These are phyloP conservation scores for Claviceps africana DNA, from an alignment of 2,329 filamentous ascomycete genomes.

Conservation along the genomic window DNA sequence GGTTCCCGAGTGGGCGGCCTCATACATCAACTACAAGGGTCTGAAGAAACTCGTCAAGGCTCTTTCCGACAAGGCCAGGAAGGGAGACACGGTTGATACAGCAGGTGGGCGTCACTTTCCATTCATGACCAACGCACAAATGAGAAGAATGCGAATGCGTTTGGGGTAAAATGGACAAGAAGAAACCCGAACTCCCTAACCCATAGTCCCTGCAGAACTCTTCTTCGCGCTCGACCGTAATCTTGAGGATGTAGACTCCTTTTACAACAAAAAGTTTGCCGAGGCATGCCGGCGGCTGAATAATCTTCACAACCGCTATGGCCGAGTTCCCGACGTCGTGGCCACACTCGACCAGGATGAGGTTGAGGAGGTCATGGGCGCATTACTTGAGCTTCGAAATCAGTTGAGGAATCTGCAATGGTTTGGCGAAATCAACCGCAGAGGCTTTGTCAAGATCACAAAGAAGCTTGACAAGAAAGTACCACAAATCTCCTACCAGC, in stretches of 20 bases:
- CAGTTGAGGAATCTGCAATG: slow-evolving; percentile 86
- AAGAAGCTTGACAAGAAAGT: slow-evolving; percentile 98
- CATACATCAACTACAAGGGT: slow-evolving; percentile 80
- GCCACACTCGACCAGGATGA: slow-evolving; percentile 75
- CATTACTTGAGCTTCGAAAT: slow-evolving; percentile 73
- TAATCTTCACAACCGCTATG: slow-evolving; percentile 78
- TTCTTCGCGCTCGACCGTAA: slow-evolving; percentile 95
- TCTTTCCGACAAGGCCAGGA: slow-evolving; percentile 48
- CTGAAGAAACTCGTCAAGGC: slow-evolving; percentile 93
- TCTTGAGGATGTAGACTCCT: slow-evolving; percentile 88
- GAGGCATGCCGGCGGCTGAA: slow-evolving; percentile 75
- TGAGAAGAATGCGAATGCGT: slow-evolving; percentile 6
- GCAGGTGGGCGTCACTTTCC: slow-evolving; percentile 54
- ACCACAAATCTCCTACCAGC: slow-evolving; percentile 58
- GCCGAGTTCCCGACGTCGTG: slow-evolving; percentile 52
- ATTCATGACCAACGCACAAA: slow-evolving; percentile 7
- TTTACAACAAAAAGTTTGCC: slow-evolving; percentile 91
- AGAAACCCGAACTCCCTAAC: slow-evolving; percentile 18
- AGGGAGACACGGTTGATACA: slow-evolving; percentile 68
- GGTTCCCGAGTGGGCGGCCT: slow-evolving; percentile 73
- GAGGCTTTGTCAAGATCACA: slow-evolving; percentile 94
- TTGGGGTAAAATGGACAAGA: too few relatives aligned
- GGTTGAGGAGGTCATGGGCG: slow-evolving; percentile 78
- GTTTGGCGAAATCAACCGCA: slow-evolving; percentile 94
- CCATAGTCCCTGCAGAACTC: slow-evolving; percentile 54